These are phyloP conservation scores for Penicillium psychrosexuale DNA, from an alignment of 2,329 filamentous ascomycete genomes.

Conservation along the genomic window DNA sequence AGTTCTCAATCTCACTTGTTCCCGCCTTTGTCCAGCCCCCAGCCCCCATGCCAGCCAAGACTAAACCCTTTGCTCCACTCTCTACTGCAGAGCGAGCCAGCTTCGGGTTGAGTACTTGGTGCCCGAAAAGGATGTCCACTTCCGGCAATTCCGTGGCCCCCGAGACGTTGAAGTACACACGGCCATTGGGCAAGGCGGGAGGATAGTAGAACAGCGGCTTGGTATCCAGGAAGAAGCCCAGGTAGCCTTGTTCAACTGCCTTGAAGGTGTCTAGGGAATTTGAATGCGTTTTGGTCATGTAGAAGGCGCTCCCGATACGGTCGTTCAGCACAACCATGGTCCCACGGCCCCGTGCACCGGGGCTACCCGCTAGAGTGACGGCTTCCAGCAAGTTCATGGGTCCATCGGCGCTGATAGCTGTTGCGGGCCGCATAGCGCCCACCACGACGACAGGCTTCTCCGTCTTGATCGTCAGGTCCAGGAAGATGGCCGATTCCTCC, in stretches of 20 bases:
- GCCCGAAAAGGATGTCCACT: neutral
- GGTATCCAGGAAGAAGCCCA: neutral
- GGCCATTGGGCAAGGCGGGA: neutral
- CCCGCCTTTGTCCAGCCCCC: neutral
- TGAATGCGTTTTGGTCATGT: neutral
- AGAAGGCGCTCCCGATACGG: neutral
- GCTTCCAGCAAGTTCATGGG: neutral
- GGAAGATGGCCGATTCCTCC: neutral
- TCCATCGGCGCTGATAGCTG: neutral
- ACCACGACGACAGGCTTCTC: neutral
- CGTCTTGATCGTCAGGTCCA: neutral
- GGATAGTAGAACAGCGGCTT: neutral
- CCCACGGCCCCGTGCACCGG: neutral
- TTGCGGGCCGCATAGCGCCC: neutral
- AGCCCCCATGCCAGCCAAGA: neutral
- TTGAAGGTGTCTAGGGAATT: neutral
- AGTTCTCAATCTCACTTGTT: neutral
- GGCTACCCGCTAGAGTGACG: neutral
- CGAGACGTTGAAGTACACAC: neutral
- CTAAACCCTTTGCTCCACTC: neutral
- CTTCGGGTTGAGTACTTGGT: neutral
- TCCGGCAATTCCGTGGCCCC: neutral
- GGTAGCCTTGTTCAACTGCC: neutral
- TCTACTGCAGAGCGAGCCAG: neutral
- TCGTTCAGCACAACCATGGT: neutral